Conservation (phyloP, 352 stramenopile species). For the Pythium utonaiense region DNA sequence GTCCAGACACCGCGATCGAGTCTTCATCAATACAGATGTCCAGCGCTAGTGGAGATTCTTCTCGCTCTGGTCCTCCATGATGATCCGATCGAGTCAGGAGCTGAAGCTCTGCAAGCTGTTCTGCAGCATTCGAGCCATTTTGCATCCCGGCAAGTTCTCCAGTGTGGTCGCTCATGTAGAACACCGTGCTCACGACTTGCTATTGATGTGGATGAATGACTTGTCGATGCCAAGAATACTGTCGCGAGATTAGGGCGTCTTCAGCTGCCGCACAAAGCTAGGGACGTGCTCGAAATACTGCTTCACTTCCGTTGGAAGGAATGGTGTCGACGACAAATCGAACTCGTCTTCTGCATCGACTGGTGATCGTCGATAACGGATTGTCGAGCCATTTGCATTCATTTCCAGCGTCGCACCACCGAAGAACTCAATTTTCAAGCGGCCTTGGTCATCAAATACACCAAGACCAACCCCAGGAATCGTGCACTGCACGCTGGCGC, state of each 20-base stretch:
- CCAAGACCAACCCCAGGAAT: conserved; percentile 46
- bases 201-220: not conserved
- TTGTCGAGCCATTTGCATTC: conserved; percentile 36
- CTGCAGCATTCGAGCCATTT: not conserved
- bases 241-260: not conserved
- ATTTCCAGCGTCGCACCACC: conserved; percentile 43
- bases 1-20: conserved; percentile 3
- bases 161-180: not conserved
- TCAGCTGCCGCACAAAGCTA: conserved; percentile 19
- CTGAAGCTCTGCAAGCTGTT: conserved; percentile 45
- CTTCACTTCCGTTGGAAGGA: conserved; percentile 23
- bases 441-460: conserved; percentile 32
- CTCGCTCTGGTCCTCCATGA: not conserved
- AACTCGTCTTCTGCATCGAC: conserved; percentile 15
- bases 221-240: conserved; percentile 3
- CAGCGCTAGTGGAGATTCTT: not conserved
- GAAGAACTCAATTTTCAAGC: conserved; percentile 43
- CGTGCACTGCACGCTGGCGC: conserved; percentile 3
- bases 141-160: not conserved
- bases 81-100: conserved; percentile 39
- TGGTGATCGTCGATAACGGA: conserved; percentile 22
- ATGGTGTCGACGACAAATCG: conserved; percentile 10
- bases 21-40: conserved; percentile 11
- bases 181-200: not conserved
- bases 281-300: conserved; percentile 23